Conservation (phyloP, 805 yeast species). For the Nakazawaea siamensis region DNA sequence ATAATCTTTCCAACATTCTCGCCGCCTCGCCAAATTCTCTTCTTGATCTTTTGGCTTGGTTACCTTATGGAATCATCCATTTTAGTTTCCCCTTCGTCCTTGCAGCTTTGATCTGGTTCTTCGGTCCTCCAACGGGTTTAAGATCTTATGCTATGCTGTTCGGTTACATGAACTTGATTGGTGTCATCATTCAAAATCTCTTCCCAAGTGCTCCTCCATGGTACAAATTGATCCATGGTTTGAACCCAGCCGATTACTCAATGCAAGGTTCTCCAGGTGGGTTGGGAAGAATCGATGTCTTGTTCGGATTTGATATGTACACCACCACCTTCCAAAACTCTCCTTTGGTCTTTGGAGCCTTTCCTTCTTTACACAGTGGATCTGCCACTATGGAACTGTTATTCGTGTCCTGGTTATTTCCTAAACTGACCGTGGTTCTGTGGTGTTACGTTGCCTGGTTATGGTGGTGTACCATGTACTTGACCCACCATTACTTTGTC, state of each 20-base stretch:
- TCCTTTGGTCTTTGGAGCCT: slow-evolving; percentile 83
- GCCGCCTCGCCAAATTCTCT: slow-evolving; percentile 61
- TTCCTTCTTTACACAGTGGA: slow-evolving; percentile 82
- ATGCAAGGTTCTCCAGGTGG: slow-evolving; percentile 98
- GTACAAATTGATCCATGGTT: slow-evolving; percentile 81
- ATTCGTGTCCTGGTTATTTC: slow-evolving; percentile 78
- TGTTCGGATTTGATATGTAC: slow-evolving; percentile 77
- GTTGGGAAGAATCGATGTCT: slow-evolving; percentile 71
- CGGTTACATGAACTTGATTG: slow-evolving; percentile 87
- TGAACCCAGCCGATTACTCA: slow-evolving; percentile 82
- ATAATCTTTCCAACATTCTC: slow-evolving; percentile 74
- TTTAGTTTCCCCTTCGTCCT: slow-evolving; percentile 87
- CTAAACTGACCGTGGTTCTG: slow-evolving; percentile 56
- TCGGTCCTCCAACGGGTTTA: slow-evolving; percentile 85
- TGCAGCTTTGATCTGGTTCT: slow-evolving; percentile 68
- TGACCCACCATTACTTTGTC: slow-evolving; percentile 93
- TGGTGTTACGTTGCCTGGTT: slow-evolving; percentile 80
- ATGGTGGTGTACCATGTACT: slow-evolving; percentile 98
- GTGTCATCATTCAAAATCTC: slow-evolving; percentile 72
- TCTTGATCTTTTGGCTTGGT: slow-evolving; percentile 85
- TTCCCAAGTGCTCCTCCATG: slow-evolving; percentile 98
- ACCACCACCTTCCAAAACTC: slow-evolving; percentile 76
- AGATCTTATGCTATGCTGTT: slow-evolving; percentile 86
- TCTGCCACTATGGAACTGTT: slow-evolving; percentile 91
- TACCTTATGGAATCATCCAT: slow-evolving; percentile 90